Conservation (phyloP, 179 eudicot species). For the Kewa caespitosa region DNA sequence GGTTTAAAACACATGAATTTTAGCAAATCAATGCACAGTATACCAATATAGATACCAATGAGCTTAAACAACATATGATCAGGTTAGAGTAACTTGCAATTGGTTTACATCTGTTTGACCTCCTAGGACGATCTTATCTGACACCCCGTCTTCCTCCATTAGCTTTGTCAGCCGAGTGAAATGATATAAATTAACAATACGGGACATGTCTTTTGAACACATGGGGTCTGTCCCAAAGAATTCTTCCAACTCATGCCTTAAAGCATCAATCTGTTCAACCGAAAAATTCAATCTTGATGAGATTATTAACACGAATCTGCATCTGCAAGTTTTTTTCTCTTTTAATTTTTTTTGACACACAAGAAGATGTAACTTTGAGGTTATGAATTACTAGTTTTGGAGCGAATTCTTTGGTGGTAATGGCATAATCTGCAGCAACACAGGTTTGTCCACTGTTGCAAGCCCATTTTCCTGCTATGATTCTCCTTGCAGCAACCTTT, state of each 20-base stretch:
- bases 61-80: background rate
- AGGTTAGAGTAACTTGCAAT: slow-evolving; percentile 43
- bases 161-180: slow-evolving; percentile 59
- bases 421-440: slow-evolving; percentile 66
- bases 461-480: slow-evolving; percentile 84
- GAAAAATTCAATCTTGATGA: background rate
- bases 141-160: slow-evolving; percentile 69
- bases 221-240: slow-evolving; percentile 69
- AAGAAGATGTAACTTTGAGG: background rate
- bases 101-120: slow-evolving; percentile 59
- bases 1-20: background rate
- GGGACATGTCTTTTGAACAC: slow-evolving; percentile 62
- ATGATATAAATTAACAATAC: slow-evolving; percentile 59
- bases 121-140: slow-evolving; percentile 62
- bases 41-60: background rate
- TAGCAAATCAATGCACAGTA: background rate
- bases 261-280: slow-evolving; percentile 50
- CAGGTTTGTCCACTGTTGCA: slow-evolving; percentile 90
- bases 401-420: slow-evolving; percentile 76
- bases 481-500: slow-evolving; percentile 72
- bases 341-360: background rate
- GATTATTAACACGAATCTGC: background rate
- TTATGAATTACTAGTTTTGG: slow-evolving; percentile 55
- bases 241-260: slow-evolving; percentile 47
- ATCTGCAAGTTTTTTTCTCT: background rate